Evolutionary conservation across 371 early-diverging fungal species (phyloP), one percentile per base, ranked within the genome.

Genomic region (Apophysomyces variabilis): DNA sequence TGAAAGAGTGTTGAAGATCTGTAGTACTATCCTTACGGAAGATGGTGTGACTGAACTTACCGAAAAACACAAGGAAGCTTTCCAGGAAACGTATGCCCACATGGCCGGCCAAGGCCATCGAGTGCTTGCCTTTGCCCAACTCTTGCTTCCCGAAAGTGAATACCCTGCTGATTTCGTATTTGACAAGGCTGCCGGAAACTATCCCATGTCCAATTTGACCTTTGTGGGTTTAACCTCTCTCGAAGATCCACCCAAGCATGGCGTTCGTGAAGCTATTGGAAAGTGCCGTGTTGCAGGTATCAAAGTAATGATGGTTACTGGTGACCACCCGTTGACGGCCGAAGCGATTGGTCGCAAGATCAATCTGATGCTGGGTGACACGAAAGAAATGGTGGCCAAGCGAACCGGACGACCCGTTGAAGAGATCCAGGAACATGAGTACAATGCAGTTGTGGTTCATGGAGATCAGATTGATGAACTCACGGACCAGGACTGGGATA

Each of bases 311-410:
- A 91, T 92, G 90, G 88, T 89, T 32, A 90, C 90, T 9, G 90
- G 88, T 57, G 88, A 91, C 61, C 84, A 79, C 64, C 76, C 82
- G 26, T 66, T 84, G 45, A 91, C 89, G 0, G 91, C 92, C 12
- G 82, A 80, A 14, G 83, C 82, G 9, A 87, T 91, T 12, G 91
- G 88, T 38, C 78, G 78, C 6, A 79, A 85, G 57, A 80, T 87
- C 80, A 95, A 95, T 75, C 76, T 96, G 78, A 84, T 96, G 72
- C 61, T 95, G 8, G 84, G 86, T 37, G 94, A 95, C 66, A 95
- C 95, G 16, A 90, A 87, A 74, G 86, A 85, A n/a, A 75, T 78
- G 71, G 83, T 93, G 0, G 93, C 95, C 41, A 82, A 82, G 63
- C 79, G 83, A 60, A 85, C 84, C 5, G 88, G 90, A 21, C 78